Base-by-base conservation (phyloP, 208 protist species). In the Trypanosoma platydactyli region DNA sequence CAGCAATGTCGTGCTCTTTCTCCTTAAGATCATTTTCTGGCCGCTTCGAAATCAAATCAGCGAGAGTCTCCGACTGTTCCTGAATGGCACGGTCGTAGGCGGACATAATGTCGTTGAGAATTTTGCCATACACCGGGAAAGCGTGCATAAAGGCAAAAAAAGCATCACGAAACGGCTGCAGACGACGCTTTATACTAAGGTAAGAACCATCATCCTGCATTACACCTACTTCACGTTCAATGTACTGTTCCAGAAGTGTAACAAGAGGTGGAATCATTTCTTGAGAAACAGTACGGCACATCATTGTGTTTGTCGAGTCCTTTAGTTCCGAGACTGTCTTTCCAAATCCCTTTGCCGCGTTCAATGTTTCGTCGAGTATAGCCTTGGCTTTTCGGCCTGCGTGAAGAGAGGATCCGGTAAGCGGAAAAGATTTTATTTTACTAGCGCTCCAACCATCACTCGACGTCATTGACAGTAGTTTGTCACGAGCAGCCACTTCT, bases 41-140 rank as follows among this genome's bases (percentile, higher is more conserved):
- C 27, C 73, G 67, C 3, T 65, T 15, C 15, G 59, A 44, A 64
- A 86, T 81, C 25, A 80, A 71, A 41, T 87, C 75, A 22, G 68
- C 69, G n/a, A 92, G 71, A 44, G 86, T 64, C 67, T 81, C 72
- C 20, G 89, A 80, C 72, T 94, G 89, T 2, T 74, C 76, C 68
- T 91, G 82, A 45, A 95, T 81, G 45, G 83, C 89, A 50, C 83
- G 77, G 76, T 95, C 89, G 61, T 95, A 95, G 3, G 82, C 89
- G 22, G 75, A 68, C 40, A 78, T 74, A 35, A 95, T 92, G 56
- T 92, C 84, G 22, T 79, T 71, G 20, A 95, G 52, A 22, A 95
- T 74, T 27, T 66, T 69, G 1, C 71, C 64, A 71, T 95, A 95
- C 13, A 70, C 79, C 0, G 86, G 86, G 49, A 95, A 88, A 33